Conservation (phyloP, 495 filamentous ascomycete genomes). For the Neurospora pannonica region DNA sequence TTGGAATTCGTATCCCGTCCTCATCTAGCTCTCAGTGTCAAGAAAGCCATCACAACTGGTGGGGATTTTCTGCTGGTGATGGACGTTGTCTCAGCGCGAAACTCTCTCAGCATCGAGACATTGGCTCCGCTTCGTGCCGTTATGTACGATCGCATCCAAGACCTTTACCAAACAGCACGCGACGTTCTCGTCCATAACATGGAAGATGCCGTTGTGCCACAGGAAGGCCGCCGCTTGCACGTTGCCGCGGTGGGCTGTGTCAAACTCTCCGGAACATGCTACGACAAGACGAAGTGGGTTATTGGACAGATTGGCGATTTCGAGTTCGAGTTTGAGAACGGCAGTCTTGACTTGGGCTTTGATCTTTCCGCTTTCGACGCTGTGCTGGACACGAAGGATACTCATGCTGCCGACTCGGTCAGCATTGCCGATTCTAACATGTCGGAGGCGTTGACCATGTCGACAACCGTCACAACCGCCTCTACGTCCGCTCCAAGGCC, state of each 20-base stretch:
- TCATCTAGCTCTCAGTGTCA: slow-evolving; percentile 58
- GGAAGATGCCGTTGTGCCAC: slow-evolving; percentile 65
- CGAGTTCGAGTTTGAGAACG: slow-evolving; percentile 55
- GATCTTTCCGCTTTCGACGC: slow-evolving; percentile 34
- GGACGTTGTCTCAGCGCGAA: slow-evolving; percentile 75
- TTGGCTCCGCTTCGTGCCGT: slow-evolving; percentile 61
- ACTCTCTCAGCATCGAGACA: slow-evolving; percentile 50
- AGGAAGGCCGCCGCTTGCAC: slow-evolving; percentile 69
- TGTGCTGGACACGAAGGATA: slow-evolving; percentile 11
- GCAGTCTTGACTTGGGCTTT: slow-evolving; percentile 39
- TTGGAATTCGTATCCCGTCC: slow-evolving; percentile 80
- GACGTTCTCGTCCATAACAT: slow-evolving; percentile 63
- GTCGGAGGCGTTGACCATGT: slow-evolving; percentile 22
- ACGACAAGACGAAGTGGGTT: slow-evolving; percentile 72
- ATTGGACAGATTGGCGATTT: slow-evolving; percentile 93
- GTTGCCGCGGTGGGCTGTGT: slow-evolving; percentile 83
- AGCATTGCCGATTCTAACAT: slow-evolving; percentile 28
- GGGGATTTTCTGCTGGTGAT: slow-evolving; percentile 67
- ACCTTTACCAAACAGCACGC: slow-evolving; percentile 69
- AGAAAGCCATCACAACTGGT: slow-evolving; percentile 74
- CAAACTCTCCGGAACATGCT: slow-evolving; percentile 80
- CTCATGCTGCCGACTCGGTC: slow-evolving; percentile 17
- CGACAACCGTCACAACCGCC: slow-evolving; percentile 15
- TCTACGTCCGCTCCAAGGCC: slow-evolving; percentile 21
- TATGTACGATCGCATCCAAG: slow-evolving; percentile 71